Base-by-base conservation (phyloP, 805 yeast species). In the Saccharomycopsis sp. region DNA sequence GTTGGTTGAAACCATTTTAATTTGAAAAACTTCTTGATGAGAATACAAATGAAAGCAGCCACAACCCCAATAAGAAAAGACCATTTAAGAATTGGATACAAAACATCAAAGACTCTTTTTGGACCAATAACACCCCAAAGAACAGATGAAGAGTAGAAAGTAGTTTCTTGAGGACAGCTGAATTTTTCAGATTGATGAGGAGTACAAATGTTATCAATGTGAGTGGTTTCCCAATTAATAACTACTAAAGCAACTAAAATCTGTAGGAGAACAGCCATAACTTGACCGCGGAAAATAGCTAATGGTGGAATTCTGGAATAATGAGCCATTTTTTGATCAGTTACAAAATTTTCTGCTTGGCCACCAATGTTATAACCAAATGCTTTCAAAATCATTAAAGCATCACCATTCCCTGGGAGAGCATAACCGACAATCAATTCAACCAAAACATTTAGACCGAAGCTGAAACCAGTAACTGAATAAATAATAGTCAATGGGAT, bases 61-160 rank as follows among this genome's bases (percentile, higher is more conserved):
- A 71, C 51, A 46, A 58, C 59, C 5, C 87, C 86, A 44, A 77
- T 64, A 24, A 81, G 63, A 67, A 81, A 80, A 50, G 83, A 75
- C 74, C 77, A 80, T 57, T 75, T 73, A 47, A 81, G 62, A 11
- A 71, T 63, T 1, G 86, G 85, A 55, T 81, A 81, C 16, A 79
- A 56, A 0, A 75, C 74, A 41, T 71, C 66, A 59, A 77, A 77
- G 14, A 75, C 75, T 52, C 72, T 71, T 40, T 70, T 67, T 16
- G 79, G 79, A 8, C 79, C 79, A 45, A 75, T 71, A 38, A 68
- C 79, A 16, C 79, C 80, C 61, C 74, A 74, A 48, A 72, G 71
- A 32, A 74, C 55, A 13, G 77, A 71, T 9, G 81, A 66, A 46
- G 69, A 71, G 53, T 72, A 76, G 52, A 59, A 72, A 0, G 80